These are phyloP conservation scores for Gossypium rotundifolium DNA, from an alignment of 345 rosid genomes.

Conservation along the genomic window DNA sequence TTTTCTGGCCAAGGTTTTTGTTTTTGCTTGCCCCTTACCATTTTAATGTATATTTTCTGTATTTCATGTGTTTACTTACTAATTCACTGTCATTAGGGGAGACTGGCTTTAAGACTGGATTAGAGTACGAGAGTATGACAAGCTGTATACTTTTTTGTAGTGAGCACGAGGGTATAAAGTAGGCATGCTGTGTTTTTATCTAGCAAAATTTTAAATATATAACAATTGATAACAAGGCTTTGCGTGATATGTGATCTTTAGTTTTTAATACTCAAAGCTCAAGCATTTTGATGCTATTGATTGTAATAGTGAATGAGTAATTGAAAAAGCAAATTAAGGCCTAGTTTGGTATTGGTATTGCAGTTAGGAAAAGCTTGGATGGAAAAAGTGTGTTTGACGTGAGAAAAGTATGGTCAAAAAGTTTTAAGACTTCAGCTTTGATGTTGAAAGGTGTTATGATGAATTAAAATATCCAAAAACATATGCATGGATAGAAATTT, in stretches of 20 bases:
- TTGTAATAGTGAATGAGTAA: not conserved
- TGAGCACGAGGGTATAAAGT: not conserved
- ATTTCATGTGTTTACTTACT: not conserved
- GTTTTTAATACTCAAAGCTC: not conserved
- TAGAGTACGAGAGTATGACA: not conserved
- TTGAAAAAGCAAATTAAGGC: not conserved
- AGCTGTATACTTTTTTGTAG: not conserved
- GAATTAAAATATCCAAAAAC: not conserved
- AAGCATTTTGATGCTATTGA: not conserved
- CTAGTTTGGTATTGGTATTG: not conserved
- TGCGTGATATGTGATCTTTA: not conserved
- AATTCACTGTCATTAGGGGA: not conserved
- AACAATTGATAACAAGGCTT: not conserved
- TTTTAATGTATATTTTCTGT: not conserved
- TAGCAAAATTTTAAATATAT: not conserved
- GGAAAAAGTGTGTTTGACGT: not conserved
- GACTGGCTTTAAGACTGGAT: not conserved
- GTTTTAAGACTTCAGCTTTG: not conserved
- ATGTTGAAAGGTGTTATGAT: not conserved
- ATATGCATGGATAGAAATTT: not conserved
- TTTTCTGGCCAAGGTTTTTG: not conserved
- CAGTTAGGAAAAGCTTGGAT: not conserved
- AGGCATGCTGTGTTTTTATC: not conserved
- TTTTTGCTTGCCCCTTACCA: not conserved
- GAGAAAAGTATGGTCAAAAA: not conserved